phyloP scores from a whole-genome alignment of 257 asterid species.

The Ilex asprella region DNA sequence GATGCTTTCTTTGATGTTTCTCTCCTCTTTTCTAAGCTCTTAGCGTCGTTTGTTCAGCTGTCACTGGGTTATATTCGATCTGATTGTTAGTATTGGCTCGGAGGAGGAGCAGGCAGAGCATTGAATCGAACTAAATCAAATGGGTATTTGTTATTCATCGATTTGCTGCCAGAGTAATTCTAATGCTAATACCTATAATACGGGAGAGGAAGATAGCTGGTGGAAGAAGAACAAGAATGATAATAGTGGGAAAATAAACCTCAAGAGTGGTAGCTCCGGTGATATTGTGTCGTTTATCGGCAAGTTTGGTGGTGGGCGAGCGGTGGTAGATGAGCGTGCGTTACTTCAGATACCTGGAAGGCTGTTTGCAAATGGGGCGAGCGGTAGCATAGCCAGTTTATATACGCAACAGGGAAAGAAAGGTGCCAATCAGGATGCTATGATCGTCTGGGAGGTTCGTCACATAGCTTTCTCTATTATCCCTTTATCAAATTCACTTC shows the following conservation, averaged over 20 bases:
- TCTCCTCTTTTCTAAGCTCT: too few species aligned
- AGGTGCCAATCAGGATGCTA: conserved; percentile 95
- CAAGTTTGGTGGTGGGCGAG: conserved; percentile 57
- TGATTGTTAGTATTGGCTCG: too few species aligned
- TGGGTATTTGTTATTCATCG: conserved; percentile 93
- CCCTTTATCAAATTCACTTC: not conserved
- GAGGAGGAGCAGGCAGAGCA: too few species aligned
- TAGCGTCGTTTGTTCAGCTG: too few species aligned
- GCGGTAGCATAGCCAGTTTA: conserved; percentile 47
- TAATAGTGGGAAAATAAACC: not conserved
- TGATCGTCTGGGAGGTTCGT: conserved; percentile 97
- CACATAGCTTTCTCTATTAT: not conserved
- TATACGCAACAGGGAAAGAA: conserved; percentile 96
- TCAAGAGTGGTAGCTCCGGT: conserved; percentile 31
- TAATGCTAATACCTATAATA: too few species aligned
- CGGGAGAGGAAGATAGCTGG: too few species aligned
- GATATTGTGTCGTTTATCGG: conserved; percentile 61
- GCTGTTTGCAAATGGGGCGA: conserved; percentile 62
- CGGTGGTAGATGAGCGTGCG: conserved; percentile 57
- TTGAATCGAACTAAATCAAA: conserved; percentile 4
- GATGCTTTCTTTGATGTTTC: too few species aligned
- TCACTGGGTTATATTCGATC: too few species aligned
- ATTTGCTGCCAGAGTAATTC: conserved; percentile 26
- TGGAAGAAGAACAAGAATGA: conserved; percentile 26
- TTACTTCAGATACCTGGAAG: conserved; percentile 80